phyloP scores from a whole-genome alignment of 441 rosid species.

The Erysimum cheiri region DNA sequence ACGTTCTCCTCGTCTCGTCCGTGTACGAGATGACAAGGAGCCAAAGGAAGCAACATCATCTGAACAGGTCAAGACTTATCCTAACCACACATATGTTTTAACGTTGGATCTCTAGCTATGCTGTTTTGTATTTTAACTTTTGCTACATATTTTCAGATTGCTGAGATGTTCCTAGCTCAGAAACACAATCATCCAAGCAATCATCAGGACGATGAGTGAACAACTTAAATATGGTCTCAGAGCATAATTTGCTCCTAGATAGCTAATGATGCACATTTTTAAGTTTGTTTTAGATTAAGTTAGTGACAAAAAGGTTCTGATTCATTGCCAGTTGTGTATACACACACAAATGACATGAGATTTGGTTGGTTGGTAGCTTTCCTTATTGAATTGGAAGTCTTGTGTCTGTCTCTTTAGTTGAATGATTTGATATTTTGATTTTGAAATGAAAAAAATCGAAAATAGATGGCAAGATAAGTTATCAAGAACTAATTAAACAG shows the following conservation, averaged over 20 bases:
- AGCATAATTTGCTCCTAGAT: slow-evolving; percentile 1
- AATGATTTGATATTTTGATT: no score
- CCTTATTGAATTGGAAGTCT: no score
- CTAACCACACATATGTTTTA: slow-evolving; percentile 18
- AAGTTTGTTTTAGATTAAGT: neutral
- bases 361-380: no score
- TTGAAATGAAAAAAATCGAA: no score
- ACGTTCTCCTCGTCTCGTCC: slow-evolving; percentile 78
- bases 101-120: no score
- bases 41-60: slow-evolving; percentile 83
- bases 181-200: slow-evolving; percentile 68
- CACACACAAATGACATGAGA: no score
- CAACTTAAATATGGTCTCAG: slow-evolving; percentile 21
- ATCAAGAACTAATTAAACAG: no score
- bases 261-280: slow-evolving; percentile 10
- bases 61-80: slow-evolving; percentile 60
- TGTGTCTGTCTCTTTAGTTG: no score
- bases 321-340: no score
- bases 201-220: slow-evolving; percentile 63
- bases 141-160: slow-evolving; percentile 60
- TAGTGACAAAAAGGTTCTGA: no score
- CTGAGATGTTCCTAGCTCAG: slow-evolving; percentile 82
- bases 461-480: no score
- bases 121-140: neutral
- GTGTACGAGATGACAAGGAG: slow-evolving; percentile 75